Evolutionary conservation across 106 monocot genomes (phyloP).

Genomic region (Dioscorea zingiberensis): DNA sequence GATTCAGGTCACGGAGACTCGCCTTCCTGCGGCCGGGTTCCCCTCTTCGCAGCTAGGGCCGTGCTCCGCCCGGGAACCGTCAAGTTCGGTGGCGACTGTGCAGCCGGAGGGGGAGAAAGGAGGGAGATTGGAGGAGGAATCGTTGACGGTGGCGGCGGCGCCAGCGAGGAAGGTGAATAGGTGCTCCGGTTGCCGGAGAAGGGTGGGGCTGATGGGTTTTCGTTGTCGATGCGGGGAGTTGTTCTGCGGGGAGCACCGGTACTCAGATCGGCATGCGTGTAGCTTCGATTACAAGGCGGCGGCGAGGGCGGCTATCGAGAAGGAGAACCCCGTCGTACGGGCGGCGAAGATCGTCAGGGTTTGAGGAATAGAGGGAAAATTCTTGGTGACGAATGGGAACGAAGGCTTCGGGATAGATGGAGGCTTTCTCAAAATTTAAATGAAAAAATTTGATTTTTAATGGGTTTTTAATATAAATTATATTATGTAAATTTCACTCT

Average conservation of each 20-base stretch:
- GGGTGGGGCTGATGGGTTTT: conserved; percentile 82
- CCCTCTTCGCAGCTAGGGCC: conserved; percentile 11
- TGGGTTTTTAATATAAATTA: too few relatives aligned
- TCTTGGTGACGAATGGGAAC: too few relatives aligned
- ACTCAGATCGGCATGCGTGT: conserved; percentile 84
- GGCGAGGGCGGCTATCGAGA: conserved; percentile 51
- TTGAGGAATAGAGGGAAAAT: conserved; percentile 14
- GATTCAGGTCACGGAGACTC: neutral
- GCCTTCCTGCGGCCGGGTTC: conserved; percentile 6
- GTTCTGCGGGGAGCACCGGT: conserved; percentile 79
- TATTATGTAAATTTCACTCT: too few relatives aligned
- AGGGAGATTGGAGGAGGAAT: neutral
- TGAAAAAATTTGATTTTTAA: too few relatives aligned
- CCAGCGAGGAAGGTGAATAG: conserved; percentile 29
- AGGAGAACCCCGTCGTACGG: conserved; percentile 73
- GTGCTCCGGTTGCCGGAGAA: conserved; percentile 62
- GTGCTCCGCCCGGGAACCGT: conserved; percentile 2
- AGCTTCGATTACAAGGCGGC: conserved; percentile 79
- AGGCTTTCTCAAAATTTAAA: too few relatives aligned
- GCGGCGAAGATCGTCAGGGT: conserved; percentile 81
- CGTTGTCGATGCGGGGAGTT: conserved; percentile 90
- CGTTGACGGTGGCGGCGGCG: neutral
- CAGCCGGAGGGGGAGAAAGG: neutral
- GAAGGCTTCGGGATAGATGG: neutral
- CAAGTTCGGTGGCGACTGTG: too few relatives aligned